A percentile compares a stretch with the other conserved stretches of the same genome.
phyloP scores from a whole-genome alignment of 176 grass and related monocot genomes.

The Phyllostachys edulis region DNA sequence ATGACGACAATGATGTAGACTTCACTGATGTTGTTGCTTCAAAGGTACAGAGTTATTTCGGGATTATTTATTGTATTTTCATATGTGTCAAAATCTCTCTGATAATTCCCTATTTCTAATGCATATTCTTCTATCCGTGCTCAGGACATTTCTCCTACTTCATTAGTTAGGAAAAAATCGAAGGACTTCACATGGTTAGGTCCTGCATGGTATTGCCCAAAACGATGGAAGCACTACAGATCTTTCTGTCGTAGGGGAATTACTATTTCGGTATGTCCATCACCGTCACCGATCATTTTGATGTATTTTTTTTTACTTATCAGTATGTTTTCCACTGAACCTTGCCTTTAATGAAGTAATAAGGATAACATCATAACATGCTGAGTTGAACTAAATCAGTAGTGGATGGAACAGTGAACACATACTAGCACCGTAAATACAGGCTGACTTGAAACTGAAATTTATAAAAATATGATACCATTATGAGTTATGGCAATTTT shows the following conservation, averaged over 20 bases:
- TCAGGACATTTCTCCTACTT: conserved; percentile 54
- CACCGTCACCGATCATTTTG: not conserved
- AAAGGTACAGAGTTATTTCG: conserved; percentile 53
- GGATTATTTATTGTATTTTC: not conserved
- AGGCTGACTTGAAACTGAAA: not conserved
- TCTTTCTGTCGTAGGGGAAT: conserved; percentile 72
- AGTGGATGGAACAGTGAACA: not conserved
- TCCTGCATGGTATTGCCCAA: conserved; percentile 59
- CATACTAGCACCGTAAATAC: not conserved
- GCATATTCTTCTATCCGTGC: not conserved
- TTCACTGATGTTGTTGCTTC: conserved; percentile 40
- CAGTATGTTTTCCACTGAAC: not conserved
- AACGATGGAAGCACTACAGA: conserved; percentile 74
- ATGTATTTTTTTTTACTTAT: not conserved
- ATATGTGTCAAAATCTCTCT: not conserved
- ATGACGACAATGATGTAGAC: conserved; percentile 41
- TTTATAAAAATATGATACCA: not conserved
- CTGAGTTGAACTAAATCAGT: not conserved
- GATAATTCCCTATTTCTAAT: conserved; percentile 2
- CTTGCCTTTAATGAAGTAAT: not conserved
- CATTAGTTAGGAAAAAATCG: conserved; percentile 31
- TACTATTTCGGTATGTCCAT: conserved; percentile 73
- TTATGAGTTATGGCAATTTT: not conserved
- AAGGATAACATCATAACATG: not conserved
- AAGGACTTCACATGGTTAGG: conserved; percentile 77